Conservation (phyloP, 208 protist genomes). For the Spongospora subterranea region DNA sequence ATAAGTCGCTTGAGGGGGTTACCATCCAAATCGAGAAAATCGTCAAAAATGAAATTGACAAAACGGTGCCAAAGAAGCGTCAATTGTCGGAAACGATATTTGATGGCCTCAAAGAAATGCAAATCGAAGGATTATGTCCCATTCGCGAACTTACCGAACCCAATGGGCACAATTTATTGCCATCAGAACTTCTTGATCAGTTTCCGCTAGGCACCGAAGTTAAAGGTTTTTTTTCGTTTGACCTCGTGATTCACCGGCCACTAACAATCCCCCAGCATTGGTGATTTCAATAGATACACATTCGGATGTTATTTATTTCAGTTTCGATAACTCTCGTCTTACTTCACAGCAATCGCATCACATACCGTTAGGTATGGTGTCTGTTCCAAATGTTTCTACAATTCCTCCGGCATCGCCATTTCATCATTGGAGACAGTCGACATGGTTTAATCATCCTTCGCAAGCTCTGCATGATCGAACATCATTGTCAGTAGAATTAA, state of each 20-base stretch:
- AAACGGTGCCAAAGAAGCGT: background rate
- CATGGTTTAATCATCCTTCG: conserved; percentile 47
- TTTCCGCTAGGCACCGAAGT: conserved; percentile 13
- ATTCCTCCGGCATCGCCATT: conserved; percentile 16
- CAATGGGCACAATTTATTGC: background rate
- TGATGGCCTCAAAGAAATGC: background rate
- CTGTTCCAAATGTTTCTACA: background rate
- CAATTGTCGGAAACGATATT: background rate
- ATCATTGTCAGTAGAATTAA: background rate
- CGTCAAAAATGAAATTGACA: background rate
- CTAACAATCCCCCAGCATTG: background rate
- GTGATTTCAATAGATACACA: conserved; percentile 19
- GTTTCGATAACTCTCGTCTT: conserved; percentile 1
- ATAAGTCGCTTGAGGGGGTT: conserved; percentile 29
- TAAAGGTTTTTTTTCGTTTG: background rate
- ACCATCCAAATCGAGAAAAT: conserved; percentile 30
- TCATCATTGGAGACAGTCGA: conserved; percentile 34
- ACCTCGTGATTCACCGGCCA: background rate
- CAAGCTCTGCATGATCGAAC: background rate
- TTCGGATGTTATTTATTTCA: conserved; percentile 16
- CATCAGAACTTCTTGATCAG: conserved; percentile 27
- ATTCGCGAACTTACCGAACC: conserved; percentile 10
- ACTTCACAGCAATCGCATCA: background rate
- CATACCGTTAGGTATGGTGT: background rate
- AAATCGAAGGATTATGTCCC: conserved; percentile 47